Conservation (phyloP, 768 basidiomycete genomes). For the Mycena amicta region DNA sequence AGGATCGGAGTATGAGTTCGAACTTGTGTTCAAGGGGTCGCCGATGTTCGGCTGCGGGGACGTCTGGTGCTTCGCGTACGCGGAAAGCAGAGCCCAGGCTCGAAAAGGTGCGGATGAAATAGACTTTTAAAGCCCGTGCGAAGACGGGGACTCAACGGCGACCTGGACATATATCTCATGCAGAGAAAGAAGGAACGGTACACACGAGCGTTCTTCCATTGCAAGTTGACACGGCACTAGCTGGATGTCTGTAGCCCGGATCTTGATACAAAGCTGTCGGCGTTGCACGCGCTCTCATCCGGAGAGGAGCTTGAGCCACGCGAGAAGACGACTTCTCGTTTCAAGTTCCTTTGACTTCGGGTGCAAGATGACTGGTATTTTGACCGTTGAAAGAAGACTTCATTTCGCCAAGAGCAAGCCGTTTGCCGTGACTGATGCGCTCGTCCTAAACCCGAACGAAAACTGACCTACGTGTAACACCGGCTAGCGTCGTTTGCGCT, state of each 20-base stretch:
- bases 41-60: background rate
- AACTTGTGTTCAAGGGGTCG: slow-evolving; percentile 12
- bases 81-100: background rate
- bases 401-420: too few relatives aligned
- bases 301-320: background rate
- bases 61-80: background rate
- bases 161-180: too few relatives aligned
- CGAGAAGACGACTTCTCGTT: background rate
- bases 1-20: slow-evolving; percentile 13
- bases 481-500: background rate
- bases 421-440: too few relatives aligned
- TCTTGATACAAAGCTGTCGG: background rate
- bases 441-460: background rate
- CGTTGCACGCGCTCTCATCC: background rate
- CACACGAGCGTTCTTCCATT: background rate
- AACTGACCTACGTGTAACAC: background rate
- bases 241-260: too few relatives aligned
- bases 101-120: background rate
- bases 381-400: background rate
- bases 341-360: background rate
- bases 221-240: background rate
- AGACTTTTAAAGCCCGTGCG: background rate
- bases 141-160: too few relatives aligned
- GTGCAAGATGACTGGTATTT: background rate
- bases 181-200: background rate